These are phyloP conservation scores for Amylocystis lapponica DNA, from an alignment of 768 basidiomycete genomes.

Conservation along the genomic window DNA sequence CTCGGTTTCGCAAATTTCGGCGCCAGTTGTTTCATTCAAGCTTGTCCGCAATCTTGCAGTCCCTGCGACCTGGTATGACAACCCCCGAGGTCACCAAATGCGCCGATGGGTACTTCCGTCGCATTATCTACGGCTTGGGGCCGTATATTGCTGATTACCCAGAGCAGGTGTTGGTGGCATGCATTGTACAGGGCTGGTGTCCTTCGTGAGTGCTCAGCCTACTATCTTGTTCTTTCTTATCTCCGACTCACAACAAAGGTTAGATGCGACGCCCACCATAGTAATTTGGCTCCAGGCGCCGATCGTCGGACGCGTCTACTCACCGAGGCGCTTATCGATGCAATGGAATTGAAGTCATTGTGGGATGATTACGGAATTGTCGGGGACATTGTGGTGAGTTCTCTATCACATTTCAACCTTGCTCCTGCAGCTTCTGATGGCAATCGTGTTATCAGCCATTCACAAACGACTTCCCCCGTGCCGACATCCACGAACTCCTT, in stretches of 20 bases:
- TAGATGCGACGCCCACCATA: conserved; percentile 4
- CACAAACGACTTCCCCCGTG: conserved; percentile 27
- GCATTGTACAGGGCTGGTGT: conserved; percentile 17
- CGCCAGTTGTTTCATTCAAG: conserved; percentile 10
- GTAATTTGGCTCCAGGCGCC: conserved; percentile 5
- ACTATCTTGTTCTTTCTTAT: no score
- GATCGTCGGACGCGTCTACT: not conserved
- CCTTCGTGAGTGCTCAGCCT: conserved; percentile 8
- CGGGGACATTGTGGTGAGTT: conserved; percentile 19
- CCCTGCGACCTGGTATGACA: conserved; percentile 9
- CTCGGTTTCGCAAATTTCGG: conserved; percentile 7
- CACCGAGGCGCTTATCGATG: not conserved
- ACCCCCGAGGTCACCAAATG: conserved; percentile 10
- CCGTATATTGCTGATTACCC: conserved; percentile 28
- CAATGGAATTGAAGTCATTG: conserved; percentile 5
- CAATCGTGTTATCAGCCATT: conserved; percentile 20
- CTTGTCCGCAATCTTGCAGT: conserved; percentile 2
- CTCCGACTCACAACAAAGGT: not conserved
- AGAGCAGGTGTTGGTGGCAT: conserved; percentile 22
- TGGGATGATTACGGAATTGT: conserved; percentile 25
- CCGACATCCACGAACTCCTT: conserved; percentile 30
- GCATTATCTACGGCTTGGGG: conserved; percentile 21
- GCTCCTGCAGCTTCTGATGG: not conserved
- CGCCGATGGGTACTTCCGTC: conserved; percentile 21
- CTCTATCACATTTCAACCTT: no score